These are phyloP conservation scores for Microcyclosporella mali DNA, from an alignment of 2,329 filamentous ascomycete genomes.

Conservation along the genomic window DNA sequence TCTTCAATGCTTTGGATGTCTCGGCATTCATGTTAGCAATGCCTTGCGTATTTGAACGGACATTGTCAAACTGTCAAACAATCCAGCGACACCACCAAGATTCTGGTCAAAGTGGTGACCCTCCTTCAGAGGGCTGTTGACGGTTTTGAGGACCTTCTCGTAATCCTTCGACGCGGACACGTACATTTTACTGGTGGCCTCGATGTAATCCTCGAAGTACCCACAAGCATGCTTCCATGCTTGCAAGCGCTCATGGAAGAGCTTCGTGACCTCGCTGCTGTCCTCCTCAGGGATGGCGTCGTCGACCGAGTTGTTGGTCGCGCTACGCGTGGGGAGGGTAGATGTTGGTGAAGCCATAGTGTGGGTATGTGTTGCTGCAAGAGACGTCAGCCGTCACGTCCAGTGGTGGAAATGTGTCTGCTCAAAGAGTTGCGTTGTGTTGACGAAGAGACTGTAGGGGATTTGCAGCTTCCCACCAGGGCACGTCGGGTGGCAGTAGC, in stretches of 20 bases:
- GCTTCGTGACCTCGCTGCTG: constrained; percentile 45
- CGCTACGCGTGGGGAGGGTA: constrained; percentile 28
- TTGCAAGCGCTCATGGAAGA: constrained; percentile 80
- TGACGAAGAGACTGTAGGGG: no score
- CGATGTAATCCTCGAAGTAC: constrained; percentile 86
- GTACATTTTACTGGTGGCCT: constrained; percentile 78
- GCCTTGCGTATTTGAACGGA: constrained; percentile 85
- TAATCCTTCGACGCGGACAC: constrained; percentile 86
- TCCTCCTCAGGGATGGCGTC: constrained; percentile 46
- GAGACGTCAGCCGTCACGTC: no score
- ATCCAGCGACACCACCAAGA: constrained; percentile 76
- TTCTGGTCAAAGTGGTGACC: constrained; percentile 89
- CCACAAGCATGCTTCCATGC: constrained; percentile 94
- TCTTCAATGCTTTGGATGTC: constrained; percentile 85
- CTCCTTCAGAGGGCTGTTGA: constrained; percentile 78
- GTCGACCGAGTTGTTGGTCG: constrained; percentile 34
- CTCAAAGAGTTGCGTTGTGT: no score
- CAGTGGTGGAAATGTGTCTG: no score
- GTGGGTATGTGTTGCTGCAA: neutral
- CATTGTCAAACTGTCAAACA: constrained; percentile 97
- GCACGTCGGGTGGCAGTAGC: no score
- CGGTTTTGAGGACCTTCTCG: constrained; percentile 88
- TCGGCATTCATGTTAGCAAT: constrained; percentile 84
- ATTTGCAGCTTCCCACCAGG: no score
- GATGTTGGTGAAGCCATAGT: constrained; percentile 17